Evolutionary conservation across 345 rosid species (phyloP).

Genomic region (Moringa oleifera): DNA sequence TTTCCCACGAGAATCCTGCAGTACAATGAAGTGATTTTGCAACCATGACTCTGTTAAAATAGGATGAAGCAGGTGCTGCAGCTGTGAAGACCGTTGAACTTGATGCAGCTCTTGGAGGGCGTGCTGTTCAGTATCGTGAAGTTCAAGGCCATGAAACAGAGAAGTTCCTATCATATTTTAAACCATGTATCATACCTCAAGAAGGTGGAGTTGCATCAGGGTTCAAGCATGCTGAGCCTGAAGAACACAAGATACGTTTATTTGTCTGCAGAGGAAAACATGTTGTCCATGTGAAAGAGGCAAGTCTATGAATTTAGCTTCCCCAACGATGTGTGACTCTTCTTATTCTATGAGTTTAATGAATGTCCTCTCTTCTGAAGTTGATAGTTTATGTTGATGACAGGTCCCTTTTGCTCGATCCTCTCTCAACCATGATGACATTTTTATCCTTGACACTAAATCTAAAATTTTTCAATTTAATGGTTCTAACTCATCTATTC

Average conservation of each 20-base stretch:
- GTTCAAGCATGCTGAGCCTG: conserved; percentile 69
- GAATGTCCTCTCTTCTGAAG: conserved; percentile 6
- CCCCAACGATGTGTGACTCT: background rate
- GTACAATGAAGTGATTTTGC: conserved; percentile 8
- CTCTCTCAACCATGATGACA: conserved; percentile 91
- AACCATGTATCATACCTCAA: conserved; percentile 95
- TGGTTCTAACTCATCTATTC: conserved; percentile 94
- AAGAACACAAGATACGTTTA: conserved; percentile 73
- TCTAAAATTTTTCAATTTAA: conserved; percentile 91
- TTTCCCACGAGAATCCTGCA: background rate
- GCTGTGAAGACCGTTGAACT: conserved; percentile 90
- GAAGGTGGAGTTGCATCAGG: conserved; percentile 94
- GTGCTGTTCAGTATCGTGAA: conserved; percentile 99
- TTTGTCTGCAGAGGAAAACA: conserved; percentile 94
- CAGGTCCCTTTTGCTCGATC: conserved; percentile 95
- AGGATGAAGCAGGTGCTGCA: conserved; percentile 97
- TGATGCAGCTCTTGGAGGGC: conserved; percentile 99
- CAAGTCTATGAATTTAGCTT: conserved; percentile 26
- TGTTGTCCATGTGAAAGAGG: conserved; percentile 94
- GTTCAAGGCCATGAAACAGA: conserved; percentile 93
- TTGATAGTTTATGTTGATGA: conserved; percentile 17
- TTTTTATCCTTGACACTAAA: conserved; percentile 90
- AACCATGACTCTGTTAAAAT: conserved; percentile 25
- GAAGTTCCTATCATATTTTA: conserved; percentile 89
- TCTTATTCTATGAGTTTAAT: background rate